Evolutionary conservation across 192 early-diverging fungal species (phyloP), one percentile per base, ranked within the genome.

Genomic region (Chytriomyces sp.): DNA sequence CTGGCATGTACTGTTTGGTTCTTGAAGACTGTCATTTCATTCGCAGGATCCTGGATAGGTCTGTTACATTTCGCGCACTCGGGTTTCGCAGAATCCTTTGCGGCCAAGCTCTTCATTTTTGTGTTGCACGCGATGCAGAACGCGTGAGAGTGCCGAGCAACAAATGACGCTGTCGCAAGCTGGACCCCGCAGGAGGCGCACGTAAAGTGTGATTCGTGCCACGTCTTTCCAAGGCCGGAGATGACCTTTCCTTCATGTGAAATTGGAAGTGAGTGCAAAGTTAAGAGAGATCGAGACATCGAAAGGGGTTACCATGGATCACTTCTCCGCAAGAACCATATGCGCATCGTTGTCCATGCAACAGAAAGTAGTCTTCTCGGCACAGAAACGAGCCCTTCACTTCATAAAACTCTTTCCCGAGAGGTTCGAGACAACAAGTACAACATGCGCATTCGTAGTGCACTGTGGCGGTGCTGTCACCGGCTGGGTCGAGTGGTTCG

Each of bases 181-280:
- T 28, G 5, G 46, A 72, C 81, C n/a, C 82, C 82, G 67, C 82
- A 89, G 10, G 60, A 49, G 5, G 75, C 69, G 64, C 79, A 89
- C 28, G 75, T 71, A 65, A 89, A 89, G 50, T 87, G 86, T 13
- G 85, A 82, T 6, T 83, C 59, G 76, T 89, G 88, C 85, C 86
- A 89, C 62, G 84, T 85, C 57, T 75, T 65, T 5, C 85, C 83
- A 26, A 87, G 67, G 13, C 86, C 88, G 11, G 75, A 80, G 5
- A 88, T 80, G 65, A 78, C 82, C 50, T 82, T 82, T 10, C 84
- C 88, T 67, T 9, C 3, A 13, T 11, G 8, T 35, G 35, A 35
- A 35, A 35, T 35, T 35, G 5, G 62, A 48, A 8, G 86, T 86
- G 57, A 84, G 53, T 57, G 53, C 1, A 5, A 20, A 5, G 5